phyloP scores from a whole-genome alignment of 805 yeast genomes.

The Candida tallmaniae region DNA sequence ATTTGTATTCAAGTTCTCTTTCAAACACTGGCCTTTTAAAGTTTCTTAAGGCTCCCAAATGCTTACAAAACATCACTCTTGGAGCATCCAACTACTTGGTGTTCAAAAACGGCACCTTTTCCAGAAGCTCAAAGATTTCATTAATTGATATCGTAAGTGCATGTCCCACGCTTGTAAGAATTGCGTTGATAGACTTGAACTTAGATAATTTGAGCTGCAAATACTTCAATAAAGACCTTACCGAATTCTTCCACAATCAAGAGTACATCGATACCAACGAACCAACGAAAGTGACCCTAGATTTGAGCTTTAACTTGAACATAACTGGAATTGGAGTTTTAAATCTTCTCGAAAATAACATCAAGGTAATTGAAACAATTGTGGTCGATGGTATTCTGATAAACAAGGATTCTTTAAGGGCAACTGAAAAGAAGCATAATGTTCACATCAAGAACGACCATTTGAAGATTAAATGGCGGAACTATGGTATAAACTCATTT shows the following conservation, averaged over 20 bases:
- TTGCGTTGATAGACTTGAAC: conserved; percentile 31
- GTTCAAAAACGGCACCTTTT: conserved; percentile 19
- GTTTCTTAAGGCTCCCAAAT: conserved; percentile 28
- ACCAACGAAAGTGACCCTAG: conserved; percentile 17
- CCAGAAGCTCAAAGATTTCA: conserved; percentile 8
- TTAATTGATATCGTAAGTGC: conserved; percentile 16
- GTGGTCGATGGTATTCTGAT: conserved; percentile 32
- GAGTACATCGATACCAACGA: no score
- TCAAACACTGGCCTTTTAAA: conserved; percentile 37
- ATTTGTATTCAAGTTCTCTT: conserved; percentile 37
- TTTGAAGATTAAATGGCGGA: conserved; percentile 26
- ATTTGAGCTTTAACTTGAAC: conserved; percentile 31
- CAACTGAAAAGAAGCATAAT: conserved; percentile 16
- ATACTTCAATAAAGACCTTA: conserved; percentile 23
- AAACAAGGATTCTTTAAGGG: conserved; percentile 22
- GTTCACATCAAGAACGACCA: conserved; percentile 20
- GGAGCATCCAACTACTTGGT: conserved; percentile 30
- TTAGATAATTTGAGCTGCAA: conserved; percentile 32
- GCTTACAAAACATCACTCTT: conserved; percentile 22
- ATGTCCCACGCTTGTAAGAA: conserved; percentile 16
- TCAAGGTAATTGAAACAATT: conserved; percentile 17
- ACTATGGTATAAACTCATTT: conserved; percentile 32
- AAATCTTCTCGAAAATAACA: conserved; percentile 13
- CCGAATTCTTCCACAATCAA: no score
- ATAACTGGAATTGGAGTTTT: conserved; percentile 39